Percentiles rank a stretch among this genome's conserved stretches.
Conservation (phyloP, 2,329 filamentous ascomycete genomes). For the Ceratocystis huliohia region DNA sequence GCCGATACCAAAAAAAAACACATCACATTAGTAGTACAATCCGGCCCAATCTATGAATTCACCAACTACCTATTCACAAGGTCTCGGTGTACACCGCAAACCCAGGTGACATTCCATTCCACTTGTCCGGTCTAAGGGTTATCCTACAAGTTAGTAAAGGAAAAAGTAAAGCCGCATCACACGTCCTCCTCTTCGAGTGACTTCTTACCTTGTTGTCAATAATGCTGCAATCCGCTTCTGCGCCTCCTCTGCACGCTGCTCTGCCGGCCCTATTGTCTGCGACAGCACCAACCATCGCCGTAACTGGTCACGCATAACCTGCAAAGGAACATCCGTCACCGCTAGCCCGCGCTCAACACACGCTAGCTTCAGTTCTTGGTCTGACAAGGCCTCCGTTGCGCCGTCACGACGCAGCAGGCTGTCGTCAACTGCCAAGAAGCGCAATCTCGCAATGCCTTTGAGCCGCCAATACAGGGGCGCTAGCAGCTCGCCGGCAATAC, state of each 20-base stretch:
- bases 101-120: conserved; percentile 6
- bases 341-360: conserved; percentile 57
- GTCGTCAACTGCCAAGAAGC: conserved; percentile 61
- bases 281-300: conserved; percentile 39
- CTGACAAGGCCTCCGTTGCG: conserved; percentile 44
- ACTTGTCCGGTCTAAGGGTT: neutral
- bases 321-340: conserved; percentile 44
- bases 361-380: conserved; percentile 55
- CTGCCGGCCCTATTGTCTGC: conserved; percentile 26
- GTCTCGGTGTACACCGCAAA: conserved; percentile 5
- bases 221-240: conserved; percentile 31
- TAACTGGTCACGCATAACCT: conserved; percentile 38
- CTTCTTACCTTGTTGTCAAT: conserved; percentile 32
- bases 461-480: conserved; percentile 41
- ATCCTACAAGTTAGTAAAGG: too few relatives aligned
- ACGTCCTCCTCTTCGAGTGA: too few relatives aligned
- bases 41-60: neutral
- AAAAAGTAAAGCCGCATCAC: too few relatives aligned
- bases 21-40: neutral
- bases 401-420: conserved; percentile 50
- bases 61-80: neutral
- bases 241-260: conserved; percentile 26
- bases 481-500: conserved; percentile 36
- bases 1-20: neutral
- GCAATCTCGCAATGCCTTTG: conserved; percentile 41